Percentiles rank a stretch among this genome's conserved stretches.
These are phyloP conservation scores for Decorospora gaudefroyi DNA, from an alignment of 2,329 filamentous ascomycete species.

Conservation along the genomic window DNA sequence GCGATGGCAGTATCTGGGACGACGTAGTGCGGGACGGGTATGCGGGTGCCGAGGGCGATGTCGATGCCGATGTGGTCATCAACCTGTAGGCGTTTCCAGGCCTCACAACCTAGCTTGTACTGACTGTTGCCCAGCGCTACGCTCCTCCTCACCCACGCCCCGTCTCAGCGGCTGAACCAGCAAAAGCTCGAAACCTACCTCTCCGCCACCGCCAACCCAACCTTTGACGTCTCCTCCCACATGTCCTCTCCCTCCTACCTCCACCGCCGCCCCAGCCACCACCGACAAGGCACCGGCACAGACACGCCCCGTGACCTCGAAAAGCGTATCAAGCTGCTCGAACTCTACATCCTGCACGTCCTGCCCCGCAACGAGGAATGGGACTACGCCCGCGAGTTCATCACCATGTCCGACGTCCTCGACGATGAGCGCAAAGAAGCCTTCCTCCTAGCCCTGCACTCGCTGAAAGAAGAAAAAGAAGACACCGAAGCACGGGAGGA, in stretches of 20 bases:
- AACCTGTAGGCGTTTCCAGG: constrained; percentile 66
- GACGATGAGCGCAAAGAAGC: constrained; percentile 91
- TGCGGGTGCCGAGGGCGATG: constrained; percentile 82
- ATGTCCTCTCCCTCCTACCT: constrained; percentile 55
- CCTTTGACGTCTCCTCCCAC: constrained; percentile 70
- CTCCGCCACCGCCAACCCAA: constrained; percentile 72
- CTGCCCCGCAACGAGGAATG: constrained; percentile 93
- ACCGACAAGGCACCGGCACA: constrained; percentile 61
- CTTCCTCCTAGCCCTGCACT: constrained; percentile 83
- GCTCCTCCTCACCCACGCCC: constrained; percentile 85
- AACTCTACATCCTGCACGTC: constrained; percentile 93
- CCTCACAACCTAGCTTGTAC: neutral
- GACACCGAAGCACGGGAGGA: constrained; percentile 67
- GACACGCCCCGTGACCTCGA: constrained; percentile 84
- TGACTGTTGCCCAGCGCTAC: constrained; percentile 66
- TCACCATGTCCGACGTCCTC: constrained; percentile 79
- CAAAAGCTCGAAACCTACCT: constrained; percentile 86
- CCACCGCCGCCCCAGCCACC: constrained; percentile 39
- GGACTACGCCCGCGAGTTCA: constrained; percentile 93
- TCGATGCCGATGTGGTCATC: constrained; percentile 92
- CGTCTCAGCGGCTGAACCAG: constrained; percentile 81
- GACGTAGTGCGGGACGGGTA: constrained; percentile 88
- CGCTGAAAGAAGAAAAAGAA: constrained; percentile 80
- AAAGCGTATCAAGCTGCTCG: constrained; percentile 85
- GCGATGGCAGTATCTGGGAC: constrained; percentile 92